Base-by-base conservation (phyloP, 441 rosid genomes). In the Gossypium schwendimanii region DNA sequence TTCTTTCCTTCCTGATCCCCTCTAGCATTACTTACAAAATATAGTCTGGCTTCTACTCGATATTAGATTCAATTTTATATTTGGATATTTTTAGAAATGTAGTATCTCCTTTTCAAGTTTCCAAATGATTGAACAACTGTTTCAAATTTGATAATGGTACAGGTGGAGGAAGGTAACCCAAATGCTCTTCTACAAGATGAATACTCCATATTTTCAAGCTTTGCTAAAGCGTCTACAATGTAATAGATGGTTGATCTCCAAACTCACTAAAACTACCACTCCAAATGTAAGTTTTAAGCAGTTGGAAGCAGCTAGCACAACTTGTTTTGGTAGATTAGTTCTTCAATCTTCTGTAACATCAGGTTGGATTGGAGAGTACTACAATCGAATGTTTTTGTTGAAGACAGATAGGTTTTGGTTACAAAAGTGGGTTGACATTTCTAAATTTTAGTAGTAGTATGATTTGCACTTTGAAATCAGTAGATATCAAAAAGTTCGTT, bases 121-220 rank as follows among this genome's bases (percentile, higher is more conserved):
- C 47, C 41, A 17, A 8, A 62, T 9, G 24, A 62, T 36, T 62
- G 67, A 62, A 62, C 12, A 1, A 6, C 5, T 14, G 28, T 14
- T n/a, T 31, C 39, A 1, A 21, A 39, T 36, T 11, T 45, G 44
- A 36, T 12, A 49, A 44, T 64, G 64, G 70, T 58, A 77, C 74
- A 90, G 88, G 93, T 89, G 70, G 99, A 95, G 77, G 87, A 87
- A 84, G 97, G 98, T 65, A 81, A 84, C 60, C 99, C 98, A 17
- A 81, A 77, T 21, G 83, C 63, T 79, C 97, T 95, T 66, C 75
- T 89, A 57, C 85, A 80, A 76, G 89, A 87, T 72, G 81, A 75
- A 10, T 58, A 14, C 69, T 89, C 98, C 44, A 76, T 83, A 80
- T 95, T 49, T 76, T 87, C 98, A 14, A 74, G 82, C 76, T 92